These are phyloP conservation scores for Debaryomyces fabryi DNA, from an alignment of 1,139 yeast genomes.

Conservation along the genomic window DNA sequence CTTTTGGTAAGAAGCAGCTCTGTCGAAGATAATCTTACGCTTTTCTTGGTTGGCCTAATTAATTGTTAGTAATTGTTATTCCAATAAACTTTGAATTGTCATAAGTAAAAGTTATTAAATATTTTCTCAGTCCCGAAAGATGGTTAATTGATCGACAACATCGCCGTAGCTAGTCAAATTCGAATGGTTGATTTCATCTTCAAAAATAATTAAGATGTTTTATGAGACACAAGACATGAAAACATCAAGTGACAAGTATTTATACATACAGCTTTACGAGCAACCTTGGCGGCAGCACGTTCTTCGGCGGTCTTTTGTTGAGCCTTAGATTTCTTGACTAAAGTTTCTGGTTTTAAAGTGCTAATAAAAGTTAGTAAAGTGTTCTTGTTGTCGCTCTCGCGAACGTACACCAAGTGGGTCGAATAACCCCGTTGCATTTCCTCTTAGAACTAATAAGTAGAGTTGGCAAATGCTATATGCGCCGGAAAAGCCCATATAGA, in stretches of 20 bases:
- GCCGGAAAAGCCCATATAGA: conserved; percentile 31
- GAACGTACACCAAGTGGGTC: not conserved
- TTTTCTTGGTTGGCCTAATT: conserved; percentile 79
- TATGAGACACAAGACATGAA: conserved; percentile 4
- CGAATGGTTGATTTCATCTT: conserved; percentile 68
- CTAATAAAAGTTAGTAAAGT: conserved; percentile 42
- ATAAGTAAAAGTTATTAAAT: conserved; percentile 9
- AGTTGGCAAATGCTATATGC: conserved; percentile 16
- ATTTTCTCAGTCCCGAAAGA: conserved; percentile 96
- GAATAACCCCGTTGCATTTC: conserved; percentile 4
- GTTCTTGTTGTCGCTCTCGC: not conserved
- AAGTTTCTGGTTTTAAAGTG: conserved; percentile 84
- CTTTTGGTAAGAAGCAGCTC: conserved; percentile 98
- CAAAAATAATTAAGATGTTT: conserved; percentile 29
- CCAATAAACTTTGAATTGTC: conserved; percentile 8
- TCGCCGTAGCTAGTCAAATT: conserved; percentile 83
- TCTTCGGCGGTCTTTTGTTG: conserved; percentile 83
- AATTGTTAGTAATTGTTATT: conserved; percentile 38
- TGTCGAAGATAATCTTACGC: conserved; percentile 93
- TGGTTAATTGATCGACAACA: conserved; percentile 97
- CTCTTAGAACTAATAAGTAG: conserved; percentile 7
- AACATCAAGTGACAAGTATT: not conserved
- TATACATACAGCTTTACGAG: conserved; percentile 86
- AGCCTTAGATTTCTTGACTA: conserved; percentile 92
- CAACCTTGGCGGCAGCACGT: conserved; percentile 85